Conservation (phyloP, 768 basidiomycete species). For the Boletus tylopilopsis region DNA sequence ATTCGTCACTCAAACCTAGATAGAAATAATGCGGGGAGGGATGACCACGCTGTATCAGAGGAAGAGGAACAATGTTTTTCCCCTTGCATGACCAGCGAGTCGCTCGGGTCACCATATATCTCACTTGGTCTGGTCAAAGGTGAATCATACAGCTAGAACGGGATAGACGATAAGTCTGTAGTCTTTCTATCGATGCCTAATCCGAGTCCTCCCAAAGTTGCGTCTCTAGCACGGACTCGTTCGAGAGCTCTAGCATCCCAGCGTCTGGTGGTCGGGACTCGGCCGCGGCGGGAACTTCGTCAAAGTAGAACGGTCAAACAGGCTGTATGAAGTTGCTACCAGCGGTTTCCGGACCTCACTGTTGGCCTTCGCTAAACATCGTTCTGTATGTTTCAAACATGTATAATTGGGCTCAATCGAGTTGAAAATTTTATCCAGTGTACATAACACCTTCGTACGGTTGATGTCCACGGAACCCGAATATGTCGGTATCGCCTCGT, state of each 20-base stretch:
- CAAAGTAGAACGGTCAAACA: not conserved
- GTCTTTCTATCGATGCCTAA: too few species aligned
- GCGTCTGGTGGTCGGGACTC: too few species aligned
- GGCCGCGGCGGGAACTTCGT: too few species aligned
- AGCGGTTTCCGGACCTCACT: not conserved
- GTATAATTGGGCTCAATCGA: conserved; percentile 8
- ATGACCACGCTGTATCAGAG: not conserved
- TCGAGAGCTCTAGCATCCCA: too few species aligned
- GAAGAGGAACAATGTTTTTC: too few species aligned
- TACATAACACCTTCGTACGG: not conserved
- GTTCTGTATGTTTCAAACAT: conserved; percentile 5
- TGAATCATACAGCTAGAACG: too few species aligned
- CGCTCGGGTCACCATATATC: too few species aligned
- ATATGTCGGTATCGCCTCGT: not conserved
- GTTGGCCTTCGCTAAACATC: not conserved
- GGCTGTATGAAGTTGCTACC: not conserved
- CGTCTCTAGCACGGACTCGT: not conserved
- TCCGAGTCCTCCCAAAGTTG: too few species aligned
- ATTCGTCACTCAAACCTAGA: conserved; percentile 3
- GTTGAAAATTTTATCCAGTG: conserved; percentile 1
- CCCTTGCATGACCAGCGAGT: not conserved
- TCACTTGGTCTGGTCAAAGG: too few species aligned
- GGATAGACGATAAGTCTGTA: too few species aligned
- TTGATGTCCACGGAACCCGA: not conserved
- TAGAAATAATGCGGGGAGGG: not conserved